Percentiles rank a stretch among this genome's conserved stretches.
phyloP scores from a whole-genome alignment of 2,329 filamentous ascomycete genomes.

The Claviceps sp. region DNA sequence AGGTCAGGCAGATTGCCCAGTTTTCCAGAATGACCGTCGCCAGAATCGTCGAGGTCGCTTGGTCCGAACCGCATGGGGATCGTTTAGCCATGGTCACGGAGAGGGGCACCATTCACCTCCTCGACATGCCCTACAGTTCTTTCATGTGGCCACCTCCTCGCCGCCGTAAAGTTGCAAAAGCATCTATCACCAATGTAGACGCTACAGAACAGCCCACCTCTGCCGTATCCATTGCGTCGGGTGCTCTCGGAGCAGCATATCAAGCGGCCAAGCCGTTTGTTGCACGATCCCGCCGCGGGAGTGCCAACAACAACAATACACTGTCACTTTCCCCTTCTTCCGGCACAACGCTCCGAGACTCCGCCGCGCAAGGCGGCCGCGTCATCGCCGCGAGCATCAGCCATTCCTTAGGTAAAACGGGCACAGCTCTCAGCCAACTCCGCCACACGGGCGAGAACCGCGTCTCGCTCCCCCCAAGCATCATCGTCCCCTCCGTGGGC shows the following conservation, averaged over 20 bases:
- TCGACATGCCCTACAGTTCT: slow-evolving; percentile 70
- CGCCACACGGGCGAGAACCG: slow-evolving; percentile 66
- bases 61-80: slow-evolving; percentile 71
- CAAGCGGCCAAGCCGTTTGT: slow-evolving; percentile 52
- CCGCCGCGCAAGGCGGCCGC: slow-evolving; percentile 56
- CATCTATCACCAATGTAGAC: slow-evolving; percentile 26
- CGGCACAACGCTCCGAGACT: slow-evolving; percentile 37
- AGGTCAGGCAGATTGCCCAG: slow-evolving; percentile 72
- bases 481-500: slow-evolving; percentile 38
- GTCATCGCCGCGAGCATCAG: slow-evolving; percentile 62
- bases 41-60: slow-evolving; percentile 78
- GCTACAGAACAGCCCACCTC: slow-evolving; percentile 35
- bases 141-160: slow-evolving; percentile 77
- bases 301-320: slow-evolving; percentile 13
- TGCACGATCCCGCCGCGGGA: slow-evolving; percentile 39
- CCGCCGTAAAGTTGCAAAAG: slow-evolving; percentile 30
- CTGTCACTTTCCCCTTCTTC: slow-evolving; percentile 16
- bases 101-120: slow-evolving; percentile 86
- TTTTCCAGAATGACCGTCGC: slow-evolving; percentile 88
- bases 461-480: slow-evolving; percentile 49
- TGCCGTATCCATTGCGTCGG: slow-evolving; percentile 57
- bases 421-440: slow-evolving; percentile 53
- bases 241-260: slow-evolving; percentile 55
- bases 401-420: slow-evolving; percentile 62
- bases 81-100: slow-evolving; percentile 82